Percentiles rank a stretch among this genome's conserved stretches.
Evolutionary conservation across 2,329 filamentous ascomycete species (phyloP).

Genomic region (Hyphodiscus sp.): DNA sequence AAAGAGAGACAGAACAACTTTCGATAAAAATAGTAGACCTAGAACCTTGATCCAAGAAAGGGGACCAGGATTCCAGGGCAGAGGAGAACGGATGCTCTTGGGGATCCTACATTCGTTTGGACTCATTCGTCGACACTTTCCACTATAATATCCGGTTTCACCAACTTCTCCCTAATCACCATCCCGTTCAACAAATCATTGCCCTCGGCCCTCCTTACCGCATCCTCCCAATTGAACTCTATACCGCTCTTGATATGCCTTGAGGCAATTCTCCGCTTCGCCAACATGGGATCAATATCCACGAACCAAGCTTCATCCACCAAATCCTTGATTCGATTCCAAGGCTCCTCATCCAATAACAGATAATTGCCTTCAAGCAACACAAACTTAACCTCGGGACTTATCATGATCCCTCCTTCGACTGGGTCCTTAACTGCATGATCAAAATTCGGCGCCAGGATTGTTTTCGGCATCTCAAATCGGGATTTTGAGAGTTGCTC

Average conservation of each 20-base stretch:
- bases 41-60: too few species aligned
- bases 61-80: too few species aligned
- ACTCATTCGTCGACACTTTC: conserved; percentile 12
- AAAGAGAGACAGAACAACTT: too few species aligned
- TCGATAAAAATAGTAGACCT: too few species aligned
- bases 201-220: conserved; percentile 63
- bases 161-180: conserved; percentile 62
- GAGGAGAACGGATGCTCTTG: too few species aligned
- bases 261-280: conserved; percentile 60
- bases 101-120: too few species aligned
- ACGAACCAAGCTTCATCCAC: conserved; percentile 77
- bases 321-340: conserved; percentile 56
- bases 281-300: conserved; percentile 63
- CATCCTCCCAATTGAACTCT: conserved; percentile 60
- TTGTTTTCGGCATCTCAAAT: not conserved
- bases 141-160: conserved; percentile 59
- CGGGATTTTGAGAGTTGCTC: conserved; percentile 24
- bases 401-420: too few species aligned
- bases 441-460: too few species aligned
- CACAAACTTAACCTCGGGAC: conserved; percentile 48
- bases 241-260: conserved; percentile 78
- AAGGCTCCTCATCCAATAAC: conserved; percentile 55
- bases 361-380: conserved; percentile 76
- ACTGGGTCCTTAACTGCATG: too few species aligned
- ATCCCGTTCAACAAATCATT: conserved; percentile 82